Evolutionary conservation across 2,329 filamentous ascomycete genomes (phyloP).

Genomic region (Sphaerulina populicola): DNA sequence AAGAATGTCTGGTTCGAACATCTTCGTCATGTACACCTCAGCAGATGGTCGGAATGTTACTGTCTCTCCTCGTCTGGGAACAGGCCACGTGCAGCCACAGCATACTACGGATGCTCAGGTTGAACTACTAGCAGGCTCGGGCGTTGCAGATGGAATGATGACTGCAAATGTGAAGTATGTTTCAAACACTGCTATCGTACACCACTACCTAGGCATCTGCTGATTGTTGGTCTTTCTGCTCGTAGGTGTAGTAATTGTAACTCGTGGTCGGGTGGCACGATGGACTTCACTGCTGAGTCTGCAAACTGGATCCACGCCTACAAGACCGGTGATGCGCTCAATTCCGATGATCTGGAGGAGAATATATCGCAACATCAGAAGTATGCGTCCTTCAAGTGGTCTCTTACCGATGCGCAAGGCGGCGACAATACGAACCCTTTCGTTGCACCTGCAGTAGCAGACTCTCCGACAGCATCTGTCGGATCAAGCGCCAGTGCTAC

Average conservation of each 20-base stretch:
- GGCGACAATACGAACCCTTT: slow-evolving; percentile 42
- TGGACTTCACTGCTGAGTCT: slow-evolving; percentile 40
- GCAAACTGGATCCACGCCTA: slow-evolving; percentile 47
- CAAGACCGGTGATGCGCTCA: slow-evolving; percentile 40
- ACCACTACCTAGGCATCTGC: too few relatives aligned
- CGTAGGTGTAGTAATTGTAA: slow-evolving; percentile 44
- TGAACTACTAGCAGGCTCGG: slow-evolving; percentile 46
- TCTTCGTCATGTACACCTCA: slow-evolving; percentile 52
- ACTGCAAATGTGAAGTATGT: slow-evolving; percentile 44
- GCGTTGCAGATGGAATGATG: slow-evolving; percentile 47
- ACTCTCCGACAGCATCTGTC: neutral
- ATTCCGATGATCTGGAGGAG: slow-evolving; percentile 40
- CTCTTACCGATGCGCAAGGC: slow-evolving; percentile 44
- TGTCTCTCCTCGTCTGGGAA: slow-evolving; percentile 45
- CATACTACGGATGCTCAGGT: slow-evolving; percentile 39
- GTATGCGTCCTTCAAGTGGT: slow-evolving; percentile 38
- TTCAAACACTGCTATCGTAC: too few relatives aligned
- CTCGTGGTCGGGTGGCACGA: slow-evolving; percentile 45
- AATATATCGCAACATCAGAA: slow-evolving; percentile 42
- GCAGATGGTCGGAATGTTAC: slow-evolving; percentile 49
- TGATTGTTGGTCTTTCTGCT: too few relatives aligned
- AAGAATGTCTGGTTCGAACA: slow-evolving; percentile 48
- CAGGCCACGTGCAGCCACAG: slow-evolving; percentile 39
- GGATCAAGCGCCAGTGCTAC: neutral
- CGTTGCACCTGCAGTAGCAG: slow-evolving; percentile 12